These are phyloP conservation scores for Epichloe glyceriae DNA, from an alignment of 2,329 filamentous ascomycete species.

Conservation along the genomic window DNA sequence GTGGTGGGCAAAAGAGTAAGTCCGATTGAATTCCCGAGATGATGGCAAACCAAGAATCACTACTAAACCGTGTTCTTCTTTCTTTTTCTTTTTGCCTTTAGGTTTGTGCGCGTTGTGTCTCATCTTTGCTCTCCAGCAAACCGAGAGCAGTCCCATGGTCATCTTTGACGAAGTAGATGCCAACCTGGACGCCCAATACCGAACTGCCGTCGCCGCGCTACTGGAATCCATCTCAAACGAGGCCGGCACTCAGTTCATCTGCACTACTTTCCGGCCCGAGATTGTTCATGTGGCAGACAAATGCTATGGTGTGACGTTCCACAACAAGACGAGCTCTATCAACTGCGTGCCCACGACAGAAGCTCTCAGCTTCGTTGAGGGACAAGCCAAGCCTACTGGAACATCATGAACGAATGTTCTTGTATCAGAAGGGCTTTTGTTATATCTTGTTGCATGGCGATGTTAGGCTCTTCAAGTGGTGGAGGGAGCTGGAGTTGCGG, in stretches of 20 bases:
- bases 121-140: constrained; percentile 97
- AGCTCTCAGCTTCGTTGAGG: constrained; percentile 88
- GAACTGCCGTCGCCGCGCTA: constrained; percentile 85
- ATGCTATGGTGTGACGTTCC: constrained; percentile 91
- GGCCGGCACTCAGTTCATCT: constrained; percentile 74
- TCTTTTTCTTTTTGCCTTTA: constrained; percentile 18
- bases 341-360: constrained; percentile 80
- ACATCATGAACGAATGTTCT: constrained; percentile 5
- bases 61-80: not conserved
- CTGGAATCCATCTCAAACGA: constrained; percentile 63
- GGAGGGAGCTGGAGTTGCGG: not conserved
- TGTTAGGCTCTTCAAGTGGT: no score
- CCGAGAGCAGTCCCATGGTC: constrained; percentile 94
- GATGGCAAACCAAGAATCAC: no score
- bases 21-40: constrained; percentile 6
- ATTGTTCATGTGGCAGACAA: constrained; percentile 93
- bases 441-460: no score
- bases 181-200: constrained; percentile 95
- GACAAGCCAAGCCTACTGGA: constrained; percentile 39
- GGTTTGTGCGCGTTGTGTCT: constrained; percentile 92
- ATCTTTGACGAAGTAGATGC: constrained; percentile 99
- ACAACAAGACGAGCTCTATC: constrained; percentile 88
- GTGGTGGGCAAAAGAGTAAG: constrained; percentile 93
- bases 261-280: constrained; percentile 95
- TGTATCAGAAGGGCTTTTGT: not conserved